Evolutionary conservation across 768 basidiomycete species (phyloP).

Genomic region (Mrakia hoshinonis): DNA sequence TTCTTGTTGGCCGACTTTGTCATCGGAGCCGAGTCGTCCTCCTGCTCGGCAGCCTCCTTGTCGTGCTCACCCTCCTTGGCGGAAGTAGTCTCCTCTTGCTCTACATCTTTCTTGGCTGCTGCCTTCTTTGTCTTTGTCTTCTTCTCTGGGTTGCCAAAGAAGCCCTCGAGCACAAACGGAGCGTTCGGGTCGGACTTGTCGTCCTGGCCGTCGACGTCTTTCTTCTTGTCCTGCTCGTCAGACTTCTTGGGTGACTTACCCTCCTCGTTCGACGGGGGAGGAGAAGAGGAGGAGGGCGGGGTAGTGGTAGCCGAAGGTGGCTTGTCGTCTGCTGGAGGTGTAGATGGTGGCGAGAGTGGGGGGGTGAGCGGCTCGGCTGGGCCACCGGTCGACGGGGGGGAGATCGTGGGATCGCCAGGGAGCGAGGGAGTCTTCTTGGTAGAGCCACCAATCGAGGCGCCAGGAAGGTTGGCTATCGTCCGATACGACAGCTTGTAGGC

Average conservation of each 20-base stretch:
- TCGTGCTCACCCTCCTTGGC: neutral
- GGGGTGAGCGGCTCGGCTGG: neutral
- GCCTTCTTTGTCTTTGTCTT: neutral
- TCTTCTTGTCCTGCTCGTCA: neutral
- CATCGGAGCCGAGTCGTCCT: neutral
- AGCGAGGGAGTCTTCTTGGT: neutral
- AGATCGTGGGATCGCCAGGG: slow-evolving; percentile 2
- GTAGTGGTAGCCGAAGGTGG: neutral
- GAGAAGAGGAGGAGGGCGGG: neutral
- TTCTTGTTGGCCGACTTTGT: no score
- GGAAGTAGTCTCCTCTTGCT: neutral
- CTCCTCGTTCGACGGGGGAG: neutral
- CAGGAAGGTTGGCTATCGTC: neutral
- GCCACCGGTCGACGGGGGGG: slow-evolving; percentile 1
- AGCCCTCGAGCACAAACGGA: slow-evolving; percentile 15
- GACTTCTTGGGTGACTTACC: neutral
- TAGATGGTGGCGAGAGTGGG: neutral
- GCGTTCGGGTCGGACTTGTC: slow-evolving; percentile 2
- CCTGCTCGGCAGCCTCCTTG: neutral
- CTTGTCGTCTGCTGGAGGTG: neutral
- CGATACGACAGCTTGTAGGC: neutral
- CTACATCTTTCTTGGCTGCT: neutral
- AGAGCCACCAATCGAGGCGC: neutral
- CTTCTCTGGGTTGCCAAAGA: slow-evolving; percentile 11
- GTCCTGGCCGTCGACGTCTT: neutral